phyloP scores from a whole-genome alignment of 2,329 filamentous ascomycete species.

The Fusarium equiseti region DNA sequence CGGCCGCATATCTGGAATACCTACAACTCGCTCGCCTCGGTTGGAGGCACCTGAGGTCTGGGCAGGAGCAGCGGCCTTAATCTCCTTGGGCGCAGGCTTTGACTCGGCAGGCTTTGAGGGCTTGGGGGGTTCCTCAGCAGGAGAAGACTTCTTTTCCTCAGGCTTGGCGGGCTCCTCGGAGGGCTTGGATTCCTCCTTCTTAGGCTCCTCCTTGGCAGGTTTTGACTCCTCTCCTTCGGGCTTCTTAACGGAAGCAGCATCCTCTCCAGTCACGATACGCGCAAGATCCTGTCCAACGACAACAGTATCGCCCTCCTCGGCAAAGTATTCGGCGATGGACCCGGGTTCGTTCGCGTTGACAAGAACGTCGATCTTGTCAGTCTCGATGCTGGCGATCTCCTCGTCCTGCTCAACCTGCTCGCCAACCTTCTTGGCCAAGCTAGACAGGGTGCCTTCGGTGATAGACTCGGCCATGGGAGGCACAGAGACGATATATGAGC shows the following conservation, averaged over 20 bases:
- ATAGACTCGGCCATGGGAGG: slow-evolving; percentile 52
- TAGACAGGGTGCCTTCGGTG: slow-evolving; percentile 48
- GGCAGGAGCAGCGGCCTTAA: slow-evolving; percentile 19
- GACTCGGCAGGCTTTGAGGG: slow-evolving; percentile 33
- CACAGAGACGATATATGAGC: slow-evolving; percentile 46
- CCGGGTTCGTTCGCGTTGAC: slow-evolving; percentile 47
- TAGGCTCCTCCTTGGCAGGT: slow-evolving; percentile 31
- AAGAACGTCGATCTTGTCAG: slow-evolving; percentile 52
- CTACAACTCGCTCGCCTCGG: slow-evolving; percentile 41
- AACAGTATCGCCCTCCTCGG: slow-evolving; percentile 50
- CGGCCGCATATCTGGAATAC: neutral
- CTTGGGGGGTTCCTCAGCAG: slow-evolving; percentile 27
- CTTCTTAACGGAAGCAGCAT: slow-evolving; percentile 35
- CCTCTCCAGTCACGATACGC: slow-evolving; percentile 47
- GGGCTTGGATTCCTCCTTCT: slow-evolving; percentile 36
- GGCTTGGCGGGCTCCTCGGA: slow-evolving; percentile 27
- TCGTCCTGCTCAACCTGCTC: slow-evolving; percentile 50
- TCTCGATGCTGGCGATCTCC: slow-evolving; percentile 51
- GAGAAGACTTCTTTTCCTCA: slow-evolving; percentile 37
- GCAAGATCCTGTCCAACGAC: slow-evolving; percentile 50
- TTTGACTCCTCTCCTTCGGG: slow-evolving; percentile 37
- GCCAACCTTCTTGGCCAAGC: slow-evolving; percentile 48
- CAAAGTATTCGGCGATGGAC: slow-evolving; percentile 48
- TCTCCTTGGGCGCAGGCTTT: slow-evolving; percentile 36
- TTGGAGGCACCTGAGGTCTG: slow-evolving; percentile 21